phyloP scores from a whole-genome alignment of 306 rosid species.

The Spatholobus suberectus region DNA sequence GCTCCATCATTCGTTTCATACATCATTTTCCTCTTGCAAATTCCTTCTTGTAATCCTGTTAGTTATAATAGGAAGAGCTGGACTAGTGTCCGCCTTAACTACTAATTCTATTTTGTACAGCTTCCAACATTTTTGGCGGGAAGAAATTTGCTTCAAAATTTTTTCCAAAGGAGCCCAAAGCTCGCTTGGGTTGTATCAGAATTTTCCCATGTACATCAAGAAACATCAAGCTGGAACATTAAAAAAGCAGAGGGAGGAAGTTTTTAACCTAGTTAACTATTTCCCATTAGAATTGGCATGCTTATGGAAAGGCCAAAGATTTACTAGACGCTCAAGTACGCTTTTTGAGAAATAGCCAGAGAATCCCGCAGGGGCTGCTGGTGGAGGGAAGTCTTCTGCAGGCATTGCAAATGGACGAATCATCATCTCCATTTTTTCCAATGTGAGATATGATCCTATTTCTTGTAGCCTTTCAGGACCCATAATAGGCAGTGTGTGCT shows the following conservation, averaged over 20 bases:
- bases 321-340: slow-evolving; percentile 90
- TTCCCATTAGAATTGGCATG: slow-evolving; percentile 68
- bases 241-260: background rate
- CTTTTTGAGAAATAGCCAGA: slow-evolving; percentile 91
- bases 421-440: slow-evolving; percentile 89
- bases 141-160: background rate
- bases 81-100: background rate
- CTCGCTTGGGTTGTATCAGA: slow-evolving; percentile 37
- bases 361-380: slow-evolving; percentile 87
- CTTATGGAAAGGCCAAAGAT: slow-evolving; percentile 97
- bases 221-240: slow-evolving; percentile 2
- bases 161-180: slow-evolving; percentile 26
- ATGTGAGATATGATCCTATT: slow-evolving; percentile 81
- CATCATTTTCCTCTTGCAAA: background rate
- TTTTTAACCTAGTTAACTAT: slow-evolving; percentile 43
- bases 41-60: background rate
- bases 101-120: background rate
- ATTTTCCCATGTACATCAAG: slow-evolving; percentile 15
- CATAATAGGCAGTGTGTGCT: slow-evolving; percentile 92
- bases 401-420: slow-evolving; percentile 94
- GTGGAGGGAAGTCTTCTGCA: slow-evolving; percentile 97
- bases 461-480: slow-evolving; percentile 99
- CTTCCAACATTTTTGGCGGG: slow-evolving; percentile 19
- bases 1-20: background rate
- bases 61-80: background rate